Percentiles rank a stretch among this genome's conserved stretches.
Conservation (phyloP, 495 filamentous ascomycete genomes). For the Talaromyces borbonicus region DNA sequence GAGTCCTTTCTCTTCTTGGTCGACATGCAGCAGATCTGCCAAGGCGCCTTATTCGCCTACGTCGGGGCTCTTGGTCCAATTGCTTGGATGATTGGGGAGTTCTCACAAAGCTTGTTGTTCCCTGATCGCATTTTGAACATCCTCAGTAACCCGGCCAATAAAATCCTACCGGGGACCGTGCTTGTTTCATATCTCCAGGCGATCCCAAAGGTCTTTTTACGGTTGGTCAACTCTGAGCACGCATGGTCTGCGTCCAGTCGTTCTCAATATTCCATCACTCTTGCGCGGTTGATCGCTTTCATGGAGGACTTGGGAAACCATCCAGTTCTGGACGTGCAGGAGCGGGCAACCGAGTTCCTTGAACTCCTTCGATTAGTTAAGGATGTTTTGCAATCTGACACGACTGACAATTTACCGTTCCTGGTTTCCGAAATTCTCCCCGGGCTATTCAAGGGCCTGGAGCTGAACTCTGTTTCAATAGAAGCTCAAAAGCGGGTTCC, state of each 20-base stretch:
- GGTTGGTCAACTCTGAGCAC: slow-evolving; percentile 44
- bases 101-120: slow-evolving; percentile 53
- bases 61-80: slow-evolving; percentile 59
- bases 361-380: slow-evolving; percentile 77
- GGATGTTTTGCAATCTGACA: slow-evolving; percentile 64
- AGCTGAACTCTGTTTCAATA: slow-evolving; percentile 81
- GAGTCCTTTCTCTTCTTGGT: slow-evolving; percentile 56
- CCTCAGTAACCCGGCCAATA: slow-evolving; percentile 57
- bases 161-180: slow-evolving; percentile 48
- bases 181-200: slow-evolving; percentile 79
- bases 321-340: slow-evolving; percentile 89
- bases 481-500: slow-evolving; percentile 84
- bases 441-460: slow-evolving; percentile 69
- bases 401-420: slow-evolving; percentile 57
- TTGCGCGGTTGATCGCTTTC: slow-evolving; percentile 70
- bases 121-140: slow-evolving; percentile 57
- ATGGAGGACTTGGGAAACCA: slow-evolving; percentile 68
- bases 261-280: slow-evolving; percentile 59
- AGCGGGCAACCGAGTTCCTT: slow-evolving; percentile 82
- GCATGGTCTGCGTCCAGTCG: slow-evolving; percentile 57
- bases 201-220: slow-evolving; percentile 69
- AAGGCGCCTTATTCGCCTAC: slow-evolving; percentile 32
- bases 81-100: slow-evolving; percentile 85
- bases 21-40: slow-evolving; percentile 35
- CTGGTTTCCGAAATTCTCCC: slow-evolving; percentile 84